These are phyloP conservation scores for Cryphonectria naterciae DNA, from an alignment of 2,329 filamentous ascomycete species.

Conservation along the genomic window DNA sequence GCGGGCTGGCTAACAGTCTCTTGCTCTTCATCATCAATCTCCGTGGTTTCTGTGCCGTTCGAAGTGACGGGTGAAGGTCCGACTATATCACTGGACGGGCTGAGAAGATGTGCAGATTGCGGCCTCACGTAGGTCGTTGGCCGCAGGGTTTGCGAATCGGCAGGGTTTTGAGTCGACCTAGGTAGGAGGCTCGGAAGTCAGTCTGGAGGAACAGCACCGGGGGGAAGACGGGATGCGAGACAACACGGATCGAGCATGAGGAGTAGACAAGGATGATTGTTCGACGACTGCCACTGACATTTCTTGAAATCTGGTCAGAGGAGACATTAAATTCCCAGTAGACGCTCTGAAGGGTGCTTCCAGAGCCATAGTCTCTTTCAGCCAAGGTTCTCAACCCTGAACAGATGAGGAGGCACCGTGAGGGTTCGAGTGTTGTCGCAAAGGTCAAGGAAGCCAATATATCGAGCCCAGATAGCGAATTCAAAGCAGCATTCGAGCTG, in stretches of 20 bases:
- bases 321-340: slow-evolving; percentile 59
- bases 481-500: slow-evolving; percentile 17
- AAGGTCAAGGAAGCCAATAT: neutral
- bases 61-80: slow-evolving; percentile 86
- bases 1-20: slow-evolving; percentile 48
- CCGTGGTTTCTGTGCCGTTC: slow-evolving; percentile 80
- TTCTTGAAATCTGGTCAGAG: slow-evolving; percentile 57
- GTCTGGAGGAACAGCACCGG: slow-evolving; percentile 12
- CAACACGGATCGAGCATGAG: slow-evolving; percentile 56
- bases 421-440: slow-evolving; percentile 12
- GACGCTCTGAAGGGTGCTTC: slow-evolving; percentile 67
- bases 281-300: slow-evolving; percentile 48
- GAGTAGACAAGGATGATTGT: slow-evolving; percentile 33
- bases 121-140: slow-evolving; percentile 55
- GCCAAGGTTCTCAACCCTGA: slow-evolving; percentile 13
- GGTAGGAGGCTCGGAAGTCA: slow-evolving; percentile 41
- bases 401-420: neutral
- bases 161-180: slow-evolving; percentile 50
- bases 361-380: slow-evolving; percentile 55
- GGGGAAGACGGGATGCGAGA: slow-evolving; percentile 34
- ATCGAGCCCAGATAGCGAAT: slow-evolving; percentile 5
- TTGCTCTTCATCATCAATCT: slow-evolving; percentile 80
- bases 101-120: slow-evolving; percentile 56
- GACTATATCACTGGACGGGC: slow-evolving; percentile 70
- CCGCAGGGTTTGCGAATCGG: slow-evolving; percentile 54